Base-by-base conservation (phyloP, 73 alveolate species). In the Diophrys sp. region DNA sequence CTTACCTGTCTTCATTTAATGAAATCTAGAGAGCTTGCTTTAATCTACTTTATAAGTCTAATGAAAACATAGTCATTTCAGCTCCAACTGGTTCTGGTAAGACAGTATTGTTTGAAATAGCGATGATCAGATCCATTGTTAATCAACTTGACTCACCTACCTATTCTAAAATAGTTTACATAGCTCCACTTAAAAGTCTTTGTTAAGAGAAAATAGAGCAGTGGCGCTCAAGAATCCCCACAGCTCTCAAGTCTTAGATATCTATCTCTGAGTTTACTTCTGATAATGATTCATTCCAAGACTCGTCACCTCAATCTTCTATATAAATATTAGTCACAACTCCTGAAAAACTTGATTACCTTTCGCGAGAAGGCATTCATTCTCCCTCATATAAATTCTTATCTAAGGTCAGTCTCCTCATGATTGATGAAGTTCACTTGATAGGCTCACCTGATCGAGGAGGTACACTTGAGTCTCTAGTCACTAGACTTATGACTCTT, bases 371-470 rank as follows among this genome's bases (percentile, higher is more conserved):
- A 81, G 79, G 74, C 91, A 81, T 76, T 80, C 85, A 25, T 72
- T 87, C n/a, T n/a, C n/a, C n/a, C n/a, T n/a, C n/a, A n/a, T 29
- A 82, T 88, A 78, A 86, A 33, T 74, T 44, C 44, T 76, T 87
- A 77, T 75, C 91, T 31, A 75, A 87, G 70, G 81, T 87, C 1
- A 62, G 81, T 33, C 78, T 87, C 5, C 74, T 81, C 31, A 67
- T 84, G 75, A 78, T 83, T n/a, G 93, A 83, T 62, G 93, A 91
- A 90, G 87, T 91, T 14, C 97, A 91, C 67, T 82, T 91, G 76
- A 77, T 91, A 82, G 87, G 87, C 80, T 91, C 82, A 78, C 89
- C 85, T 67, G 85, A 75, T 79, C 71, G 97, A 33, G 97, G 97
- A 24, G 94, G 94, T 0, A 71, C 91, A 29, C 78, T 91, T 54